Evolutionary conservation across 805 yeast genomes (phyloP).

Genomic region (Barnettozyma pratensis): DNA sequence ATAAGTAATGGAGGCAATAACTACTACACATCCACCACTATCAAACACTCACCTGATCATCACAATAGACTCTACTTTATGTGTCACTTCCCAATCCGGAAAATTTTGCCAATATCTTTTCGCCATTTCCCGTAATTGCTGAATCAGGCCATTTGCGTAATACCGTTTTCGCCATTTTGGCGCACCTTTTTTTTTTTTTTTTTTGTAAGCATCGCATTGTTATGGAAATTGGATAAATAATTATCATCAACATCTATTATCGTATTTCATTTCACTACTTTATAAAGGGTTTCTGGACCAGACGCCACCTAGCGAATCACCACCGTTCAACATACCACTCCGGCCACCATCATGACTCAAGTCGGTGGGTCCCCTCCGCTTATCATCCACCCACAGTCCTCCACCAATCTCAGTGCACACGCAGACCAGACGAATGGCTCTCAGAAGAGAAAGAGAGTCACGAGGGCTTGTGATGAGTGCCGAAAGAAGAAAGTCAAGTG

Average conservation of each 20-base stretch:
- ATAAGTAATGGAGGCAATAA: no score
- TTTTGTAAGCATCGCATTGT: neutral
- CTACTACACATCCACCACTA: no score
- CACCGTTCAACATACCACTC: neutral
- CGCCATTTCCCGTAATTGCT: neutral
- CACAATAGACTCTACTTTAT: neutral
- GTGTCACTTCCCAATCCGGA: neutral
- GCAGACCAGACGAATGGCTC: neutral
- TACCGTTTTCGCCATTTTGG: neutral
- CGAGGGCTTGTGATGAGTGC: constrained; percentile 74
- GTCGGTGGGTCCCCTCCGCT: constrained; percentile 7
- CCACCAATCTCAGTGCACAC: neutral
- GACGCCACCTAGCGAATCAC: neutral
- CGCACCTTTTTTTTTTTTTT: neutral
- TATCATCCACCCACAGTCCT: constrained; percentile 4
- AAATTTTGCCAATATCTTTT: neutral
- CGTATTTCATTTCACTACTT: no score
- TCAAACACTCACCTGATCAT: no score
- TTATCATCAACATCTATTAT: no score
- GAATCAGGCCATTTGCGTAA: no score
- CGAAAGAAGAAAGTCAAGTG: constrained; percentile 74
- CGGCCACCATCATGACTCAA: constrained; percentile 1
- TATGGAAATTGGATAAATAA: no score
- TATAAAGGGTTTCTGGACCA: no score
- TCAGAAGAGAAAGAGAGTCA: constrained; percentile 57